These are phyloP conservation scores for Lentinula aciculospora DNA, from an alignment of 768 basidiomycete species.

Conservation along the genomic window DNA sequence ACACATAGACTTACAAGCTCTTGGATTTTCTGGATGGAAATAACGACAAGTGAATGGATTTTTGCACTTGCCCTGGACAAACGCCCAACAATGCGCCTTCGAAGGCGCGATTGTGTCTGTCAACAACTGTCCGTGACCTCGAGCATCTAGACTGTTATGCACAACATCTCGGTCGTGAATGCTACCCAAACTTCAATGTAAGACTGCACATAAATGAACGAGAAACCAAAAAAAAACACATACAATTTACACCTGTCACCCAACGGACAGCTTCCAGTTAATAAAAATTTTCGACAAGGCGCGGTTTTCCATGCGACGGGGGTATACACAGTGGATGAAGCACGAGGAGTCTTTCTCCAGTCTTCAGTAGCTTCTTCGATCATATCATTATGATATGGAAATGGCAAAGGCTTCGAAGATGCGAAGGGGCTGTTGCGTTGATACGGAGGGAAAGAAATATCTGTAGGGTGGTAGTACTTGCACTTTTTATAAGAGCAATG, in stretches of 20 bases:
- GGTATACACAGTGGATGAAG: constrained; percentile 10
- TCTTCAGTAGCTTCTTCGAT: neutral
- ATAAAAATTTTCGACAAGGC: constrained; percentile 35
- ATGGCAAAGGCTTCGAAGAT: neutral
- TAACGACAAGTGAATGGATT: constrained; percentile 20
- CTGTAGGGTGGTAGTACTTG: constrained; percentile 28
- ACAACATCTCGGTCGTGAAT: constrained; percentile 26
- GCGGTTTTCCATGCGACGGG: constrained; percentile 26
- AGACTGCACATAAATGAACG: neutral
- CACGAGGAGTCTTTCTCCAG: neutral
- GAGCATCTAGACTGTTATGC: constrained; percentile 7
- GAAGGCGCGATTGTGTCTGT: neutral
- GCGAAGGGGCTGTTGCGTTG: constrained; percentile 12
- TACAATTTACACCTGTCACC: constrained; percentile 38
- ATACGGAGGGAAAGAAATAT: constrained; percentile 10
- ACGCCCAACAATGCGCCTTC: constrained; percentile 9
- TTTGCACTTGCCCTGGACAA: constrained; percentile 26
- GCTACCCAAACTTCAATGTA: constrained; percentile 19
- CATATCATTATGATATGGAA: neutral
- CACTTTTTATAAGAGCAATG: constrained; percentile 18
- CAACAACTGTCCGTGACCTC: neutral
- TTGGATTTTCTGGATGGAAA: constrained; percentile 23
- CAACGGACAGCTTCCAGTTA: constrained; percentile 36
- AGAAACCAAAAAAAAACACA: constrained; percentile 12
- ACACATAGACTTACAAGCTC: constrained; percentile 23